Evolutionary conservation across 2,329 filamentous ascomycete species (phyloP).

Genomic region (Cytospora chrysosperma): DNA sequence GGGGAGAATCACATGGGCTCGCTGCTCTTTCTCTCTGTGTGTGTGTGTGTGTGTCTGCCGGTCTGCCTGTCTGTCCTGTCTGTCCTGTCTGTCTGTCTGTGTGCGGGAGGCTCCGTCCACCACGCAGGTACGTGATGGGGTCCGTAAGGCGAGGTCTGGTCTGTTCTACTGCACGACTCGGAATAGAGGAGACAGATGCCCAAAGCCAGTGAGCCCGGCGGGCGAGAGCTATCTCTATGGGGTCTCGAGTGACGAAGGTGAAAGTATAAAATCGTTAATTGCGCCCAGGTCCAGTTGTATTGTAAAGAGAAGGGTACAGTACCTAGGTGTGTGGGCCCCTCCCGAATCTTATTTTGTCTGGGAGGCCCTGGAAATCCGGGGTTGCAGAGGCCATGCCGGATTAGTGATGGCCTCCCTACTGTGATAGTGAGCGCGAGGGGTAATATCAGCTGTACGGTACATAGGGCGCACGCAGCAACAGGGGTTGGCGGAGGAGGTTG

Average conservation of each 20-base stretch:
- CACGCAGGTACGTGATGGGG: not conserved
- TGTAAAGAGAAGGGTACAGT: not conserved
- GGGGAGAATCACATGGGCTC: slow-evolving; percentile 26
- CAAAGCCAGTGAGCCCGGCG: slow-evolving; percentile 9
- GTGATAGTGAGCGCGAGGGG: slow-evolving; percentile 8
- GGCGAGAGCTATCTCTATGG: slow-evolving; percentile 7
- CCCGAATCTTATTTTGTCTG: slow-evolving; percentile 22
- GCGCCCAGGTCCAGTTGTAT: not conserved
- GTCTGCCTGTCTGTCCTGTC: too few species aligned
- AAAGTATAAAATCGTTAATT: not conserved
- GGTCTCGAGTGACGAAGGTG: not conserved
- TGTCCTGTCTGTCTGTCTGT: too few species aligned
- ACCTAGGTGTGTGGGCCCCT: slow-evolving; percentile 3
- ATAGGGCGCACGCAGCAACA: not conserved
- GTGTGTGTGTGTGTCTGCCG: too few species aligned
- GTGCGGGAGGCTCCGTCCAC: not conserved
- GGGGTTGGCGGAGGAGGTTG: not conserved
- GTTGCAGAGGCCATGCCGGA: slow-evolving; percentile 16
- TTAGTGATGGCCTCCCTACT: slow-evolving; percentile 10
- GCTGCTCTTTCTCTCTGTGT: not conserved
- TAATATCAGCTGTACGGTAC: too few species aligned
- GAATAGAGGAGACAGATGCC: not conserved
- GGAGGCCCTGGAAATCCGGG: slow-evolving; percentile 25
- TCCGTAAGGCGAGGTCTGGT: not conserved
- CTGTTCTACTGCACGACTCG: too few species aligned